Percentiles rank a stretch among this genome's conserved stretches.
Conservation (phyloP, 129 eudicot genomes). For the Pulicaria dysenterica region DNA sequence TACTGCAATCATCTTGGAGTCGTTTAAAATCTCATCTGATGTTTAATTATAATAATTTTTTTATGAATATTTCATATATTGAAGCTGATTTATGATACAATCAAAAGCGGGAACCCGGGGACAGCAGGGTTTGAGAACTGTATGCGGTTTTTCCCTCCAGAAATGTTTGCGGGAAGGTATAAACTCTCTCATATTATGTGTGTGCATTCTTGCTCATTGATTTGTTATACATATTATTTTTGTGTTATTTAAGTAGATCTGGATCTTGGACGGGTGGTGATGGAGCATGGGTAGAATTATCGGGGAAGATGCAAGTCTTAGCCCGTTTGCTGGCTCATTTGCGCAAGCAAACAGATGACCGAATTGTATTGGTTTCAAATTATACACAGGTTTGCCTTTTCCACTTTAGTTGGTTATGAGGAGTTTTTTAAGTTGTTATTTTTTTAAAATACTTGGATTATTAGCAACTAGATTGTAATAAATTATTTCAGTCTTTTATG, state of each 20-base stretch:
- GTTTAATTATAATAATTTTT: constrained; percentile 13
- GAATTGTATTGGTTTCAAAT: constrained; percentile 97
- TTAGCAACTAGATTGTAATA: constrained; percentile 16
- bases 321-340: constrained; percentile 85
- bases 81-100: constrained; percentile 94
- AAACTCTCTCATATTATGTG: not conserved
- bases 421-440: not conserved
- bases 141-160: constrained; percentile 88
- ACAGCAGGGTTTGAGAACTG: constrained; percentile 92
- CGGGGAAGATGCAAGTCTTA: constrained; percentile 96
- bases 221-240: constrained; percentile 11
- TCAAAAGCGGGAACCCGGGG: constrained; percentile 82
- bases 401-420: not conserved
- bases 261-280: constrained; percentile 99
- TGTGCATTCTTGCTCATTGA: constrained; percentile 1
- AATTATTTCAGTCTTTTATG: constrained; percentile 9
- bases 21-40: not conserved
- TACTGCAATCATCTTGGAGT: not conserved
- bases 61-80: constrained; percentile 32
- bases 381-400: constrained; percentile 72
- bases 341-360: constrained; percentile 88
- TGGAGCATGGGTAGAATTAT: constrained; percentile 94
- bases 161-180: constrained; percentile 93
- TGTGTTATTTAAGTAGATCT: constrained; percentile 57
- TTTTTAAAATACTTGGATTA: constrained; percentile 2